These are phyloP conservation scores for Chlorophyllum brunneum DNA, from an alignment of 768 basidiomycete species.

Conservation along the genomic window DNA sequence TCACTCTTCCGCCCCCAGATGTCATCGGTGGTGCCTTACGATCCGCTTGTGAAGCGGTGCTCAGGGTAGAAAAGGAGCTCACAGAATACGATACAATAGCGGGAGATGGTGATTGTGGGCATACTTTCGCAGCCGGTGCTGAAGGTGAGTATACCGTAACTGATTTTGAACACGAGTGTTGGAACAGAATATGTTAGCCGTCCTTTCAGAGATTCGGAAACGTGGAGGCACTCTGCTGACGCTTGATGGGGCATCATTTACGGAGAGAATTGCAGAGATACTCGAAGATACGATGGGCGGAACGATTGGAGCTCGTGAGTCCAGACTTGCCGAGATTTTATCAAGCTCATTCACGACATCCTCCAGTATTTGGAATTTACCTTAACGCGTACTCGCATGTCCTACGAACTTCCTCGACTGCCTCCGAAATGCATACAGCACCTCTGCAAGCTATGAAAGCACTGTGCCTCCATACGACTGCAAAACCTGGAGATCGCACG, in stretches of 20 bases:
- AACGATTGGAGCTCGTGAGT: constrained; percentile 47
- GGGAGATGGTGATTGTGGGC: constrained; percentile 63
- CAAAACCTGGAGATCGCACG: constrained; percentile 52
- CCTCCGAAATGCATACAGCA: not conserved
- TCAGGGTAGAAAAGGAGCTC: constrained; percentile 45
- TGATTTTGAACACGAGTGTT: not conserved
- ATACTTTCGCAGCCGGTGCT: constrained; percentile 51
- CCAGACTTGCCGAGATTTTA: constrained; percentile 9
- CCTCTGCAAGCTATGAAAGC: constrained; percentile 25
- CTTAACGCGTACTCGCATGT: constrained; percentile 32
- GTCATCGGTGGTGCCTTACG: constrained; percentile 22
- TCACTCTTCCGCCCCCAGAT: not conserved
- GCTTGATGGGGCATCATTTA: constrained; percentile 18
- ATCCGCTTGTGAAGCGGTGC: constrained; percentile 37
- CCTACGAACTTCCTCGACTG: constrained; percentile 7
- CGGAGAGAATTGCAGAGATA: constrained; percentile 32
- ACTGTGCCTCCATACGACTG: constrained; percentile 42
- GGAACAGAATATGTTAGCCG: not conserved
- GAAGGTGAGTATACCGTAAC: constrained; percentile 20
- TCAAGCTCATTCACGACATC: not conserved
- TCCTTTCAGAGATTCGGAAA: not conserved
- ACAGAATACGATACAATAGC: constrained; percentile 57
- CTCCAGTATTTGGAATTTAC: constrained; percentile 41
- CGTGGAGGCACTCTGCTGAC: not conserved
- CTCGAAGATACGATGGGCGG: constrained; percentile 54